Percentiles rank a stretch among this genome's conserved stretches.
Evolutionary conservation across 768 basidiomycete species (phyloP).

Genomic region (Mycena alexandri): DNA sequence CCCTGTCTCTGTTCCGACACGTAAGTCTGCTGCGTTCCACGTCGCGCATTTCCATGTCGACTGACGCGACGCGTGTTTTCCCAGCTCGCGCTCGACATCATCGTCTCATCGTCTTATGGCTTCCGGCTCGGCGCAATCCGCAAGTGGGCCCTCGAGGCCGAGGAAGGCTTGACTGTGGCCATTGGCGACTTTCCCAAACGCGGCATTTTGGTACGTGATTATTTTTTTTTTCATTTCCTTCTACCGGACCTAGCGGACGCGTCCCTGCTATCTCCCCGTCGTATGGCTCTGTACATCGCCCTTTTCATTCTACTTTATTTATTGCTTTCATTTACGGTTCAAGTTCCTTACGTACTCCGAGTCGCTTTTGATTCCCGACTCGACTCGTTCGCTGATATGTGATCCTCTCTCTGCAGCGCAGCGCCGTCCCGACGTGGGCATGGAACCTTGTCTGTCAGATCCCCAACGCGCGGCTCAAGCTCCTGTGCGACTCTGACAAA

Average conservation of each 20-base stretch:
- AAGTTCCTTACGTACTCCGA: not conserved
- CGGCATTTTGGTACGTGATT: constrained; percentile 68
- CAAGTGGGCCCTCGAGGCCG: constrained; percentile 75
- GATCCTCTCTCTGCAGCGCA: constrained; percentile 60
- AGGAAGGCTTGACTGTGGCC: constrained; percentile 78
- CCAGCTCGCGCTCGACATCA: constrained; percentile 76
- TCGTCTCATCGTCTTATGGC: constrained; percentile 77
- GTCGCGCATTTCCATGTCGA: not conserved
- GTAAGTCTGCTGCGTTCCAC: constrained; percentile 24
- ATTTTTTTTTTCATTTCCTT: constrained; percentile 34
- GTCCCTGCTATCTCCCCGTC: constrained; percentile 7
- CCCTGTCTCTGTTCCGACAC: constrained; percentile 80
- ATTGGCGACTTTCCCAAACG: constrained; percentile 87
- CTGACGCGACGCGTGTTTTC: constrained; percentile 9
- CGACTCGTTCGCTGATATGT: constrained; percentile 10
- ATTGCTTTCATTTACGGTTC: not conserved
- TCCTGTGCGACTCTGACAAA: constrained; percentile 83
- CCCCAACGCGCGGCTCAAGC: constrained; percentile 76
- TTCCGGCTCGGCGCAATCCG: constrained; percentile 77
- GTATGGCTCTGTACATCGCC: not conserved
- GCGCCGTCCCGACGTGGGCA: constrained; percentile 74
- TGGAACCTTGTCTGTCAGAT: constrained; percentile 82
- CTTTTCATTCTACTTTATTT: not conserved
- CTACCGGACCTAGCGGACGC: constrained; percentile 31
- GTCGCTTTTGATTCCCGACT: not conserved